A percentile compares a stretch with the other conserved stretches of the same genome.
These are phyloP conservation scores for Isabelozyma heimii DNA, from an alignment of 805 yeast genomes.

Conservation along the genomic window DNA sequence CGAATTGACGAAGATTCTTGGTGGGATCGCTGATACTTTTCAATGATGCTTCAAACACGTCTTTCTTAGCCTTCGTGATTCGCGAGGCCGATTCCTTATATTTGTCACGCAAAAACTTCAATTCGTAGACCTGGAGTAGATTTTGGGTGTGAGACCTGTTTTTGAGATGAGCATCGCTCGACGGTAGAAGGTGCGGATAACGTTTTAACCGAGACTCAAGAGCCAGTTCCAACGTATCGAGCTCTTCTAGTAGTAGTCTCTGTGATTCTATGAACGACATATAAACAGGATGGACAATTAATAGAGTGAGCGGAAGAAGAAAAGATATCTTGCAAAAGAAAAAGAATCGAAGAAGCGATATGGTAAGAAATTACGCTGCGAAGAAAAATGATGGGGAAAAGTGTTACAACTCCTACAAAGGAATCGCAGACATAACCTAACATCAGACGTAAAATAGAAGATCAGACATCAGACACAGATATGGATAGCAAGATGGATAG, in stretches of 20 bases:
- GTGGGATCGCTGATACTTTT: slow-evolving; percentile 14
- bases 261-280: slow-evolving; percentile 34
- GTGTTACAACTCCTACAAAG: no score
- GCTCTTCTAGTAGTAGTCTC: slow-evolving; percentile 50
- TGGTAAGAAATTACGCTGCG: background rate
- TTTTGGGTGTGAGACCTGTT: slow-evolving; percentile 51
- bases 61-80: slow-evolving; percentile 4
- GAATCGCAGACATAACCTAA: no score
- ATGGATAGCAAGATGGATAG: background rate
- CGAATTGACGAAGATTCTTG: slow-evolving; percentile 11
- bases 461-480: background rate
- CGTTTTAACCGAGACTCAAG: slow-evolving; percentile 57
- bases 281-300: background rate
- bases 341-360: background rate
- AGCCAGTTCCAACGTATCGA: slow-evolving; percentile 70
- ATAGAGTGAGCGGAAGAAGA: no score
- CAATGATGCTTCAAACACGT: slow-evolving; percentile 1
- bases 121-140: slow-evolving; percentile 66
- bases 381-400: no score
- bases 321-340: background rate
- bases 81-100: slow-evolving; percentile 26
- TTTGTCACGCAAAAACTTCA: slow-evolving; percentile 47
- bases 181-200: slow-evolving; percentile 54
- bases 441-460: no score
- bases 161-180: slow-evolving; percentile 11